A percentile compares a stretch with the other conserved stretches of the same genome.
phyloP scores from a whole-genome alignment of 129 eudicot species.

The Flaveria trinervia region DNA sequence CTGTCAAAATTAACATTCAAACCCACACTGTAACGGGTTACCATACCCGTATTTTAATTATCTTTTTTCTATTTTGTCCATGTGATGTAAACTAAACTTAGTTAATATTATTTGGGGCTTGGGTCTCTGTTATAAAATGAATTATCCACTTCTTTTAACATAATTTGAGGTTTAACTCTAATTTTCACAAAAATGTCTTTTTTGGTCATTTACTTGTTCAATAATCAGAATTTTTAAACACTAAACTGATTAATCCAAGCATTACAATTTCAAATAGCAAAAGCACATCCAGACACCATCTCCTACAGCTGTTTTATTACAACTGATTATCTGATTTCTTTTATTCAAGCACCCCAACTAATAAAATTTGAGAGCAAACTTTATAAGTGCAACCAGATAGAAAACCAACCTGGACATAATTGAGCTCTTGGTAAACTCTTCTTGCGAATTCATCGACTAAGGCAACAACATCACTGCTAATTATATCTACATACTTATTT shows the following conservation, averaged over 20 bases:
- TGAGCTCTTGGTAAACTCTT: slow-evolving; percentile 97
- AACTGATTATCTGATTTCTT: neutral
- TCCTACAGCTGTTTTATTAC: slow-evolving; percentile 7
- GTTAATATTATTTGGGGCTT: neutral
- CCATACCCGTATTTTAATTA: slow-evolving; percentile 5
- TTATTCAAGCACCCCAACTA: slow-evolving; percentile 6
- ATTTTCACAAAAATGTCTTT: neutral
- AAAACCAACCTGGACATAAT: slow-evolving; percentile 89
- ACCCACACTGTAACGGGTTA: slow-evolving; percentile 36
- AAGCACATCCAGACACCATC: neutral
- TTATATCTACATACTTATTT: slow-evolving; percentile 74
- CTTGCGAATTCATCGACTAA: slow-evolving; percentile 92
- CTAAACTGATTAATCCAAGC: too few species aligned
- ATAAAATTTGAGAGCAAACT: slow-evolving; percentile 11
- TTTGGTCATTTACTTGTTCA: neutral
- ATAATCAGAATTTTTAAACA: slow-evolving; percentile 1
- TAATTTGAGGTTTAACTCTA: neutral
- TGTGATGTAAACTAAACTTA: neutral
- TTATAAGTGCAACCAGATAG: slow-evolving; percentile 9
- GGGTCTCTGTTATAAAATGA: neutral
- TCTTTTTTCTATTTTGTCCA: neutral
- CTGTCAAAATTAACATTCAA: slow-evolving; percentile 83
- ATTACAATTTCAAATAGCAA: neutral
- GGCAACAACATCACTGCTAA: slow-evolving; percentile 88
- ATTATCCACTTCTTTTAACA: slow-evolving; percentile 6